Conservation (phyloP, 768 basidiomycete genomes). For the Tylopilus sp. region DNA sequence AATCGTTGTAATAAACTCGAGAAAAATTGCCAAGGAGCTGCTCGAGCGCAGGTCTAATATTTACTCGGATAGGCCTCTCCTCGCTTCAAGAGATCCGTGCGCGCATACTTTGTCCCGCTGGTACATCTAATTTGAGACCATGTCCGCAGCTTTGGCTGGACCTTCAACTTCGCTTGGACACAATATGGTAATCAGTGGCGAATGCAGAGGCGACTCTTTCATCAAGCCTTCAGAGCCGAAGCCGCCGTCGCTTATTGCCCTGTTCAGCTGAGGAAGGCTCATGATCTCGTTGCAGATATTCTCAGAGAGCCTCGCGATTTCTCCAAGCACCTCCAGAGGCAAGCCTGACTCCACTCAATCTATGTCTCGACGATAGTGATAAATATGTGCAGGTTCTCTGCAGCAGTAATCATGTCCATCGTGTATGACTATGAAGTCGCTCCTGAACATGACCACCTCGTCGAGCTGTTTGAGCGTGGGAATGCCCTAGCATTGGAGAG, state of each 20-base stretch:
- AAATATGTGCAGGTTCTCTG: constrained; percentile 25
- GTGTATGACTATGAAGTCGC: too few species aligned
- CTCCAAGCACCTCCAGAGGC: constrained; percentile 3
- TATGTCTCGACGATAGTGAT: background rate
- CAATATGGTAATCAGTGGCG: constrained; percentile 24
- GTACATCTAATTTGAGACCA: background rate
- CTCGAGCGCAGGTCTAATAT: constrained; percentile 24
- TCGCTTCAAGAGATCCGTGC: constrained; percentile 17
- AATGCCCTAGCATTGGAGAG: too few species aligned
- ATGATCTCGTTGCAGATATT: constrained; percentile 15
- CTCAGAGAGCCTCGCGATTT: constrained; percentile 6
- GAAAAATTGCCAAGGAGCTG: constrained; percentile 26
- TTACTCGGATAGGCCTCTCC: constrained; percentile 27
- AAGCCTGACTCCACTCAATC: too few species aligned
- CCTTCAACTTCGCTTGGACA: constrained; percentile 15
- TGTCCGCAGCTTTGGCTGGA: constrained; percentile 18
- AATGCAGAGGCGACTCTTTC: constrained; percentile 19
- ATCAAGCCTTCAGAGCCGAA: constrained; percentile 23
- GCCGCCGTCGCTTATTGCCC: constrained; percentile 6
- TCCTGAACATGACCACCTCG: too few species aligned
- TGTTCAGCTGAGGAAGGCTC: constrained; percentile 18
- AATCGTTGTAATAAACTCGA: constrained; percentile 24
- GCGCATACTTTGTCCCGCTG: background rate
- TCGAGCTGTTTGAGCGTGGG: too few species aligned
- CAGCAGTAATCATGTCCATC: constrained; percentile 37